Percentiles rank a stretch among this genome's conserved stretches.
phyloP scores from a whole-genome alignment of 345 rosid genomes.

The Euphorbia tirucalli region DNA sequence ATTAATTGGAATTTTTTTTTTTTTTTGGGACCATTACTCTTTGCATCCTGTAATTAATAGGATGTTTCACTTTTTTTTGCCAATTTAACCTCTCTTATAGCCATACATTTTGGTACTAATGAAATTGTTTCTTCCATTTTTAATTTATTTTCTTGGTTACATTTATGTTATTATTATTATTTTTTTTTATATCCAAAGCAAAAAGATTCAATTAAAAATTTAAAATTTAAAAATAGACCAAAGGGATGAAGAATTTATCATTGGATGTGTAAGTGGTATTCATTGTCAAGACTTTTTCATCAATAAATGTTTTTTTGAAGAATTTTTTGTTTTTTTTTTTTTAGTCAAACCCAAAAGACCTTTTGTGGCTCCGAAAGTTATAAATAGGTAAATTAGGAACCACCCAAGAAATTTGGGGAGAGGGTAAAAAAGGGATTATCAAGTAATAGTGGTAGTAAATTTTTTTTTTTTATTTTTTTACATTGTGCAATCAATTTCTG shows the following conservation, averaged over 20 bases:
- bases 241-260: not conserved
- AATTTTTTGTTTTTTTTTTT: no score
- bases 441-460: not conserved
- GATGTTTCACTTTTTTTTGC: conserved; percentile 16
- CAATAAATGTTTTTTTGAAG: not conserved
- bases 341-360: conserved; percentile 23
- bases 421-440: not conserved
- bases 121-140: no score
- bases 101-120: not conserved
- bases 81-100: no score
- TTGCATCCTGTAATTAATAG: not conserved
- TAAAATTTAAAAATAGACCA: not conserved
- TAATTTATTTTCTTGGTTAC: no score
- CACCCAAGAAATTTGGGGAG: conserved; percentile 2
- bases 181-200: no score
- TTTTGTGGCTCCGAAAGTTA: not conserved
- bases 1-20: no score
- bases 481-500: conserved; percentile 20
- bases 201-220: no score
- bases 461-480: not conserved
- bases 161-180: no score
- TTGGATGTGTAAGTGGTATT: not conserved
- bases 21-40: conserved; percentile 49
- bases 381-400: not conserved
- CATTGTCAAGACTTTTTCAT: conserved; percentile 3